phyloP scores from a whole-genome alignment of 257 asterid genomes.

The Jaltomata sinuosa region DNA sequence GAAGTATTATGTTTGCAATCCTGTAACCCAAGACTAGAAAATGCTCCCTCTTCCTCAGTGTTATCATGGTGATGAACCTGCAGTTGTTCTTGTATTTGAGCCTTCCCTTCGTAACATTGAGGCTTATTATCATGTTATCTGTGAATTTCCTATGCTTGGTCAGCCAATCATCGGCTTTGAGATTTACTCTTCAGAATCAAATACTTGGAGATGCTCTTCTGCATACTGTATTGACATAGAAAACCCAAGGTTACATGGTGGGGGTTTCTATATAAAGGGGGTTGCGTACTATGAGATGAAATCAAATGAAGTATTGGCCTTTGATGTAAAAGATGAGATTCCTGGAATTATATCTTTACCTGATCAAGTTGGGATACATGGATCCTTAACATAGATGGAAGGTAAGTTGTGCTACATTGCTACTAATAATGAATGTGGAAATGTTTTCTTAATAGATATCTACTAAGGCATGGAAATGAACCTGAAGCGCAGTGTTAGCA shows the following conservation, averaged over 20 bases:
- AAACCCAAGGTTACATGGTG: not conserved
- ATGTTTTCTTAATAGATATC: no score
- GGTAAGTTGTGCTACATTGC: no score
- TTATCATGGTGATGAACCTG: constrained; percentile 12
- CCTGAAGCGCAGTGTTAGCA: constrained; percentile 1
- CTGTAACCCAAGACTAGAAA: constrained; percentile 24
- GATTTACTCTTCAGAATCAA: constrained; percentile 19
- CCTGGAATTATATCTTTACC: constrained; percentile 21
- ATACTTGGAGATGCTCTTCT: constrained; percentile 11
- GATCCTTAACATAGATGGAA: not conserved
- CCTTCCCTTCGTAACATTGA: constrained; percentile 16
- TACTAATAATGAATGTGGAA: no score
- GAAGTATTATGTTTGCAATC: constrained; percentile 34
- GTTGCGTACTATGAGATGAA: constrained; percentile 29
- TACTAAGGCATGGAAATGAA: constrained; percentile 12
- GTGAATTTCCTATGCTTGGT: constrained; percentile 10
- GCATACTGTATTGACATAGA: constrained; percentile 2
- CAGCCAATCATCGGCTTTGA: constrained; percentile 18
- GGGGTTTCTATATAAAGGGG: constrained; percentile 29
- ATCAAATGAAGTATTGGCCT: constrained; percentile 18
- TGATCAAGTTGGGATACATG: not conserved
- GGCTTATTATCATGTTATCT: constrained; percentile 21
- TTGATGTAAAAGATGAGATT: constrained; percentile 7
- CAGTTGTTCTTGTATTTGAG: constrained; percentile 32
- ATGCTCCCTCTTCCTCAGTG: constrained; percentile 20